Evolutionary conservation across 345 rosid genomes (phyloP).

Genomic region (Salix koriyanagi): DNA sequence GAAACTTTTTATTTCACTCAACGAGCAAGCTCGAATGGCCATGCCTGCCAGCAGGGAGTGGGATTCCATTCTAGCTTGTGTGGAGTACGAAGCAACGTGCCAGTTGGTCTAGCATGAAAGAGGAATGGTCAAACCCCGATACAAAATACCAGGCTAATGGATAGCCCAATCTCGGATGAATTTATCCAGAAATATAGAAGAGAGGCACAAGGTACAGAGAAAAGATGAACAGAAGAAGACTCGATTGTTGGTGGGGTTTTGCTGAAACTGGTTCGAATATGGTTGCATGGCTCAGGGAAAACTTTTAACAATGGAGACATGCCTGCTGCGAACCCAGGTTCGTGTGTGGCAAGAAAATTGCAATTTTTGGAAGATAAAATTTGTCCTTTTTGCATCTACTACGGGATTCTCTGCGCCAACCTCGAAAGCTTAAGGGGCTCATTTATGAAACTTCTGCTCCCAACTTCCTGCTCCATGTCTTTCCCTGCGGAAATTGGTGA

Average conservation of each 20-base stretch:
- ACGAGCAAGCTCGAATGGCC: no score
- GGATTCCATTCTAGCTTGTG: no score
- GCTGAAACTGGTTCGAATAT: neutral
- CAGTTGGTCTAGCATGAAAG: neutral
- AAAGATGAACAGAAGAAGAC: neutral
- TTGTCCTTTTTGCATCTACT: neutral
- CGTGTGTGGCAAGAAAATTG: neutral
- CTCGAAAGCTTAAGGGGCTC: neutral
- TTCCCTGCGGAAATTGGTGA: no score
- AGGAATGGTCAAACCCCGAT: neutral
- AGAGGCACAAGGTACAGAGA: neutral
- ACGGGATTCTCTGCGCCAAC: neutral
- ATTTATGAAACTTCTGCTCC: no score
- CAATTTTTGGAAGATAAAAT: neutral
- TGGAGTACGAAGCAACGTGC: no score
- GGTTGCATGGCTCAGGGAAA: constrained; percentile 14
- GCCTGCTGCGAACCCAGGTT: neutral
- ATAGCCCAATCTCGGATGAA: neutral
- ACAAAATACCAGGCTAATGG: neutral
- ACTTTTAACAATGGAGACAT: neutral
- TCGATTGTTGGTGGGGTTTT: neutral
- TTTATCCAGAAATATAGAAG: neutral
- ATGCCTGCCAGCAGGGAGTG: no score
- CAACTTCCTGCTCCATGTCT: no score
- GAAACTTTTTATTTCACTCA: no score